These are phyloP conservation scores for Trichoderma sp. DNA, from an alignment of 2,329 filamentous ascomycete species.

Conservation along the genomic window DNA sequence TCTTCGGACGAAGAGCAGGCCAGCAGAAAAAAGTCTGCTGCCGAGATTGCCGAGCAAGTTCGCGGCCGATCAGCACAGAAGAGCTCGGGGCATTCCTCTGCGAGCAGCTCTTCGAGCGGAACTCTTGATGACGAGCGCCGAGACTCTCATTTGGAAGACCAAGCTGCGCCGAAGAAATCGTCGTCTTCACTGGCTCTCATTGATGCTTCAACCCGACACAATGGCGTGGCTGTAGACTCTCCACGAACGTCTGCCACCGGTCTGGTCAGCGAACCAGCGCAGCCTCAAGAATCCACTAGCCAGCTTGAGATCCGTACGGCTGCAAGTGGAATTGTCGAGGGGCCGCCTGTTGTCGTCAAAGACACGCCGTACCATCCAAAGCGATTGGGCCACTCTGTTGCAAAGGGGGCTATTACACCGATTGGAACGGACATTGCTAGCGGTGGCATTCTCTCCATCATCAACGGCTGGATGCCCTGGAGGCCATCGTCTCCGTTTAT, in stretches of 20 bases:
- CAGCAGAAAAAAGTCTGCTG: conserved; percentile 58
- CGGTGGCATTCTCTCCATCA: conserved; percentile 41
- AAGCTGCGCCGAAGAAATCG: conserved; percentile 30
- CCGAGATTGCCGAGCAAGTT: conserved; percentile 57
- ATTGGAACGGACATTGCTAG: conserved; percentile 31
- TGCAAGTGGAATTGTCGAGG: conserved; percentile 33
- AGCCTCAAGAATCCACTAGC: conserved; percentile 57
- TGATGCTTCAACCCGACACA: conserved; percentile 39
- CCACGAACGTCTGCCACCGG: conserved; percentile 43
- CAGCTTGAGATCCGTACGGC: conserved; percentile 50
- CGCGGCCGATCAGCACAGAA: conserved; percentile 51
- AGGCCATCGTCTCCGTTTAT: conserved; percentile 31
- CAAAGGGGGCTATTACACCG: conserved; percentile 35
- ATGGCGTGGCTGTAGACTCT: conserved; percentile 33
- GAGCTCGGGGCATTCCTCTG: conserved; percentile 37
- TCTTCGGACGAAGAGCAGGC: conserved; percentile 64
- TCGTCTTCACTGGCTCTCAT: conserved; percentile 43
- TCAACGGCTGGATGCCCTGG: conserved; percentile 53
- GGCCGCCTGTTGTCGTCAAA: conserved; percentile 21
- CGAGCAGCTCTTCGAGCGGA: conserved; percentile 36
- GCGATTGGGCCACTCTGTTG: conserved; percentile 33
- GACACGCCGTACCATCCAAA: conserved; percentile 6
- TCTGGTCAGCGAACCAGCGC: conserved; percentile 58
- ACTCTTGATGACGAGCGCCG: conserved; percentile 37
- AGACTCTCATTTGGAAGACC: conserved; percentile 28